A percentile compares a stretch with the other conserved stretches of the same genome.
phyloP scores from a whole-genome alignment of 2,329 filamentous ascomycete genomes.

The Tympanopsis confertula region DNA sequence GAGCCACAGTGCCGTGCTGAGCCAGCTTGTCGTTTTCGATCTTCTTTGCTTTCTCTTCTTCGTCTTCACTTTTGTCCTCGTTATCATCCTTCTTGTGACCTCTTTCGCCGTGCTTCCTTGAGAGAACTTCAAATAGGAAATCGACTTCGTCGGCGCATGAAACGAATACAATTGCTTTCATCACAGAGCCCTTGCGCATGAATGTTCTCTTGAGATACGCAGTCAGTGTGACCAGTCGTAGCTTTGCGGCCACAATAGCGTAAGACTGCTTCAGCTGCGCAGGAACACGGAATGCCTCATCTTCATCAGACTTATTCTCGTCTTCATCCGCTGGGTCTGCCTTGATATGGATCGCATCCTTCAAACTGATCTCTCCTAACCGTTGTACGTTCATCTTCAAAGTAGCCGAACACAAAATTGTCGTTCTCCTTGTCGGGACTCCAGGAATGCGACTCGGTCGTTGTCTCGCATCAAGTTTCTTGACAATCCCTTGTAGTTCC shows the following conservation, averaged over 20 bases:
- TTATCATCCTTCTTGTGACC: not conserved
- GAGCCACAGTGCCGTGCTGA: conserved; percentile 49
- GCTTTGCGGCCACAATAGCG: conserved; percentile 74
- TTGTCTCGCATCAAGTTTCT: conserved; percentile 37
- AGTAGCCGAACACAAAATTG: conserved; percentile 87
- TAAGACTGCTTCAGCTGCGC: conserved; percentile 91
- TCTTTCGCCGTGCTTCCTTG: too few relatives aligned
- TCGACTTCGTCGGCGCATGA: conserved; percentile 95
- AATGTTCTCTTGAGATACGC: conserved; percentile 79
- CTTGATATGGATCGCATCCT: conserved; percentile 80
- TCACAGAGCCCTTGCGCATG: conserved; percentile 75
- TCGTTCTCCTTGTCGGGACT: conserved; percentile 48
- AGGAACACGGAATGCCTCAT: conserved; percentile 64
- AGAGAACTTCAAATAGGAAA: conserved; percentile 81
- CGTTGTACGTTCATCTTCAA: conserved; percentile 97
- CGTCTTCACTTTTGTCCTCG: conserved; percentile 2
- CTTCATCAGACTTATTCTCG: conserved; percentile 29
- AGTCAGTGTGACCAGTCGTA: conserved; percentile 78
- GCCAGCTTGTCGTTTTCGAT: conserved; percentile 13
- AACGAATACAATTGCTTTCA: conserved; percentile 95
- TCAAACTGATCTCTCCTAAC: conserved; percentile 85
- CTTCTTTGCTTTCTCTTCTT: conserved; percentile 13
- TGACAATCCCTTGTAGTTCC: conserved; percentile 78
- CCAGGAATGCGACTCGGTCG: conserved; percentile 1
- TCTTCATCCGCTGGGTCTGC: conserved; percentile 34